Conservation (phyloP, 345 rosid species). For the Melaleuca alternifolia region DNA sequence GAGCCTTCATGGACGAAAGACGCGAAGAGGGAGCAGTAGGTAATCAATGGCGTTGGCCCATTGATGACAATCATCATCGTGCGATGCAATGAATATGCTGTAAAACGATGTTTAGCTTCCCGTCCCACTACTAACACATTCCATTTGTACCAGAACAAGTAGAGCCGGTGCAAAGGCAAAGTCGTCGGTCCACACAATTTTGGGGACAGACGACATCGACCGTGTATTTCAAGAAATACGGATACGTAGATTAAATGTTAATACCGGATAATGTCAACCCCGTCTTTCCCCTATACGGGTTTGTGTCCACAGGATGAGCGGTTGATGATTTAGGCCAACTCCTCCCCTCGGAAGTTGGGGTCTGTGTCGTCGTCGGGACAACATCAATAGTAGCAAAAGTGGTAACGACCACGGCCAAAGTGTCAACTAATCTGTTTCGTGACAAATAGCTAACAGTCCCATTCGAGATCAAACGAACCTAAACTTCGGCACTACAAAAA, state of each 20-base stretch:
- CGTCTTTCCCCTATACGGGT: background rate
- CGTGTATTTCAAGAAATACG: background rate
- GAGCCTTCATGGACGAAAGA: background rate
- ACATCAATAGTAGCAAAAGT: background rate
- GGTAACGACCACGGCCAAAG: background rate
- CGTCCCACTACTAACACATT: background rate
- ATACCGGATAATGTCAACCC: background rate
- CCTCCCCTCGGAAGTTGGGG: background rate
- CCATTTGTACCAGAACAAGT: background rate
- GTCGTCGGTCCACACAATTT: background rate
- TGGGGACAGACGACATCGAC: background rate
- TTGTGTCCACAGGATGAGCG: background rate
- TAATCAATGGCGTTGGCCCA: background rate
- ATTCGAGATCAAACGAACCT: background rate
- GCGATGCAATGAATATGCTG: background rate
- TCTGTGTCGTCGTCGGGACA: background rate
- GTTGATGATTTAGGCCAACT: background rate
- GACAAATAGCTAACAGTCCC: background rate
- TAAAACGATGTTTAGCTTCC: background rate
- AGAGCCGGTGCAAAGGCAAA: background rate
- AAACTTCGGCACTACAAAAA: background rate
- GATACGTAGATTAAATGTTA: background rate
- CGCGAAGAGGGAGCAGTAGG: background rate
- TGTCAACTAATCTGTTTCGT: background rate
- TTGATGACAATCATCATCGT: background rate